Evolutionary conservation across 2,329 filamentous ascomycete species (phyloP).

Genomic region (Penicillium sp.): DNA sequence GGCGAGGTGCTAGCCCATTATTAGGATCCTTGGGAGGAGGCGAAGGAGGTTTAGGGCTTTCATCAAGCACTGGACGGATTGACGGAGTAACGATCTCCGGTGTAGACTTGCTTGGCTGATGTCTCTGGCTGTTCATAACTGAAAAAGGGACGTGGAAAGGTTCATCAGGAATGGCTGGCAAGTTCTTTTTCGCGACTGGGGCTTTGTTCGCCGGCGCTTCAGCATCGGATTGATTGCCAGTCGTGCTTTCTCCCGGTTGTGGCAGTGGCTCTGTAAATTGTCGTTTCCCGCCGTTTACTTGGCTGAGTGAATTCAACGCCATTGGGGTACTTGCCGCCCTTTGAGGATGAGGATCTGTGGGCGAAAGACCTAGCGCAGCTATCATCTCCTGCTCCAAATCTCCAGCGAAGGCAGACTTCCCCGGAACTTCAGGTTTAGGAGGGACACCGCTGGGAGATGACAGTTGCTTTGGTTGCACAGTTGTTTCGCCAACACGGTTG

Average conservation of each 20-base stretch:
- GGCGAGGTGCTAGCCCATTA: constrained; percentile 8
- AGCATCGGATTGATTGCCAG: background rate
- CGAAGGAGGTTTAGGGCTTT: constrained; percentile 5
- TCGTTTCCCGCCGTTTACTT: background rate
- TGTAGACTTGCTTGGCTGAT: background rate
- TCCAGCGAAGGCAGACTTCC: constrained; percentile 7
- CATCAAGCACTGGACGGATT: constrained; percentile 19
- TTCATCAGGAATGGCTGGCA: constrained; percentile 10
- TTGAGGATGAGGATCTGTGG: constrained; percentile 10
- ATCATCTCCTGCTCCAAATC: constrained; percentile 26
- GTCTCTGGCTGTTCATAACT: background rate
- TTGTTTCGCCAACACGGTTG: background rate
- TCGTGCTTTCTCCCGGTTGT: background rate
- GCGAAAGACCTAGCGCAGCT: constrained; percentile 24
- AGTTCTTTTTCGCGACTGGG: constrained; percentile 3
- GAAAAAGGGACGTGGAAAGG: constrained; percentile 1
- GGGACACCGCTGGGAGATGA: background rate
- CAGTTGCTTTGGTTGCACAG: background rate
- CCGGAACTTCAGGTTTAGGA: background rate
- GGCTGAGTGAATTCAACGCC: background rate
- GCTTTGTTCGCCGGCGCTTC: background rate
- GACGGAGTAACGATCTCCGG: constrained; percentile 5
- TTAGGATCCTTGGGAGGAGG: constrained; percentile 13
- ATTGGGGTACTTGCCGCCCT: constrained; percentile 5
- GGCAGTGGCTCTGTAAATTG: background rate